Evolutionary conservation across 192 early-diverging fungal genomes (phyloP), one percentile per base, ranked within the genome.

Genomic region (Coemansia sp.): DNA sequence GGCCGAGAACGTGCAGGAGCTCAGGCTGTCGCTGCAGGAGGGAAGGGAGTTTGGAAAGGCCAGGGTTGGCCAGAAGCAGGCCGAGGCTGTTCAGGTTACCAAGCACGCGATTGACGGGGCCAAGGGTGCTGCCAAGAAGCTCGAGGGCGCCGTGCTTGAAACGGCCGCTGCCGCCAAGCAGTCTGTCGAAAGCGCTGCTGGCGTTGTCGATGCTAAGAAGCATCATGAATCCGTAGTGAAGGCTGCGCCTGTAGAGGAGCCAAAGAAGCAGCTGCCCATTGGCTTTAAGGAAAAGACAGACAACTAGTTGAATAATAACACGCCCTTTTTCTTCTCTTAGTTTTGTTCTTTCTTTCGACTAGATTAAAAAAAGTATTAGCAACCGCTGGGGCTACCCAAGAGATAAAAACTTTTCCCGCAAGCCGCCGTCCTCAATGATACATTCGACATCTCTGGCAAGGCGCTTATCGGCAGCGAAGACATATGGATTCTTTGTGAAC

Each of bases 1-100:
- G 8, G 49, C 61, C 1, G 58, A 34, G 48, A 46, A 19, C 24
- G 67, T 75, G 28, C 73, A 75, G 57, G 67, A 75, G 36, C 64
- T 75, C 24, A 57, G 73, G 9, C 6, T 75, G 60, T 59, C 68
- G 34, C 18, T 75, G 64, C 73, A 75, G 61, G 60, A 70, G 50
- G 73, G 73, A 39, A 48, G 73, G 10, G 46, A 50, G n/a, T 67
- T 67, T 60, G 47, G 56, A 27, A 39, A 34, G 36, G 18, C 23
- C 10, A 52, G 9, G 50, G 22, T 24, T 24, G 50, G 3, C 25
- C 24, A 52, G 25, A 27, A 23, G 11, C 24, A 27, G 50, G 27
- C 0, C 24, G 50, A 25, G 29, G 42, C 45, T 14, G 46, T 39
- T 23, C 51, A 51, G 24, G 36, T 18, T 4, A 23, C 60, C 27